phyloP scores from a whole-genome alignment of 805 yeast genomes.

The Grigorovia yakushimaensis region DNA sequence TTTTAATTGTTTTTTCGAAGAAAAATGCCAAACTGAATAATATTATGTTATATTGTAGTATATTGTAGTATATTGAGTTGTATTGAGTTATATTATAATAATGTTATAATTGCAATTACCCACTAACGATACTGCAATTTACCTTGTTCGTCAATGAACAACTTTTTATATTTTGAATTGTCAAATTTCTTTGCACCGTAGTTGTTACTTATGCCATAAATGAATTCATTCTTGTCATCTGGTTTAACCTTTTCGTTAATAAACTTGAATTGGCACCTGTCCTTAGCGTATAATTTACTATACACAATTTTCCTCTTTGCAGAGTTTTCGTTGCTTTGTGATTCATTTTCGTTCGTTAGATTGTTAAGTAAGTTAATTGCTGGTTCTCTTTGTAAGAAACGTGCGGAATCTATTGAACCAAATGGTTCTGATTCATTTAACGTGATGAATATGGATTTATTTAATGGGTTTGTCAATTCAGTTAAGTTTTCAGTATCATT shows the following conservation, averaged over 20 bases:
- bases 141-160: neutral
- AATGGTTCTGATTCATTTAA: conserved; percentile 93
- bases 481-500: conserved; percentile 59
- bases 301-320: neutral
- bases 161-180: neutral
- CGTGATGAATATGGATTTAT: conserved; percentile 77
- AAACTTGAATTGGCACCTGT: conserved; percentile 63
- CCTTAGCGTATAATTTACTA: conserved; percentile 37
- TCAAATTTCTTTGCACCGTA: neutral
- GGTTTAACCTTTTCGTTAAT: conserved; percentile 34
- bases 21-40: too few species aligned
- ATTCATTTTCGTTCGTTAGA: conserved; percentile 42
- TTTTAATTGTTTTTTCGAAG: too few species aligned
- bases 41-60: too few species aligned
- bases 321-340: too few species aligned
- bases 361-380: conserved; percentile 69
- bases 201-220: neutral
- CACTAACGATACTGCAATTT: neutral
- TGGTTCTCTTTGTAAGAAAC: conserved; percentile 73
- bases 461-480: conserved; percentile 87
- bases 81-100: too few species aligned
- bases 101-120: too few species aligned
- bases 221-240: neutral
- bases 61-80: too few species aligned
- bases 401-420: conserved; percentile 93